These are phyloP conservation scores for Climacium dendroides DNA, from an alignment of 225 moss, liverwort and hornwort species.

Conservation along the genomic window DNA sequence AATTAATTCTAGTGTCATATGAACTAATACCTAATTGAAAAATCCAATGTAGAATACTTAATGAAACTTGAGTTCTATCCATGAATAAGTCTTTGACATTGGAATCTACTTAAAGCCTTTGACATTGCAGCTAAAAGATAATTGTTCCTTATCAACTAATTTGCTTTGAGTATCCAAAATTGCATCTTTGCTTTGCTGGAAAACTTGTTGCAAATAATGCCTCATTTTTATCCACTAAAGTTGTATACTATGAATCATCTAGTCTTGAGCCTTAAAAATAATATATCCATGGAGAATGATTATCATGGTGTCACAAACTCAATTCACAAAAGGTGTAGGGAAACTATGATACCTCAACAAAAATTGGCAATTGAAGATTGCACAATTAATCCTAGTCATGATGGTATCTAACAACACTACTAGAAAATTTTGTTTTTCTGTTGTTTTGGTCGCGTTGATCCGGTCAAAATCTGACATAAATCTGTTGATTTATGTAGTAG, in stretches of 20 bases:
- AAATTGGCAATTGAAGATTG: too few species aligned
- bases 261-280: not conserved
- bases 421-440: too few species aligned
- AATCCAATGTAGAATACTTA: not conserved
- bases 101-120: not conserved
- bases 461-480: too few species aligned
- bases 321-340: too few species aligned
- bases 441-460: too few species aligned
- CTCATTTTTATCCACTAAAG: not conserved
- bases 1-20: too few species aligned
- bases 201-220: accelerated
- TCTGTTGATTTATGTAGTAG: too few species aligned
- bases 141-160: not conserved
- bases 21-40: not conserved
- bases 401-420: too few species aligned
- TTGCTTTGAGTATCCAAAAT: not conserved
- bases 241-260: not conserved
- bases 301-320: too few species aligned
- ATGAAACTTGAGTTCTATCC: not conserved
- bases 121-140: not conserved
- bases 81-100: not conserved
- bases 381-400: too few species aligned
- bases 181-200: not conserved
- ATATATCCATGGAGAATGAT: not conserved
- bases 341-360: too few species aligned